Base-by-base conservation (phyloP, 192 early-diverging fungal genomes). In the Coemansia sp. region DNA sequence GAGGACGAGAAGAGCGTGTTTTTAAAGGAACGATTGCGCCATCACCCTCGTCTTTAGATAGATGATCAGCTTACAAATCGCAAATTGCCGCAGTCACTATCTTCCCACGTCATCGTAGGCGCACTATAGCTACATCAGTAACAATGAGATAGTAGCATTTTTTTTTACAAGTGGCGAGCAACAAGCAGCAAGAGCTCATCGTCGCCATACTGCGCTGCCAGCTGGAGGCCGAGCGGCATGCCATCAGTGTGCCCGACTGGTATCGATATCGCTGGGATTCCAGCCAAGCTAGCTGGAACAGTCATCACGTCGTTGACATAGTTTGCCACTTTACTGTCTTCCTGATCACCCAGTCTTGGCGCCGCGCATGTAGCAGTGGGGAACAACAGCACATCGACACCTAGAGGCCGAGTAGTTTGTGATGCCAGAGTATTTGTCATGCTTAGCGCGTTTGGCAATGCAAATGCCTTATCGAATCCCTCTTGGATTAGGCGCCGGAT, bases 281-380 rank as follows among this genome's bases (percentile, higher is more conserved):
- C 96, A 0, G 94, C 95, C 64, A 98, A 78, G 63, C 89, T 93
- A 6, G 92, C 91, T 16, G 96, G 92, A 1, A 96, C 89, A 6
- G 95, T 96, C 86, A 96, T 87, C 16, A 95, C 89, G 83, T 98
- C 96, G 69, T 93, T 91, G 42, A 93, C 78, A 64, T 92, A 96
- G n/a, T 75, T 82, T 35, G 87, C 69, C 6, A 89, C 84, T 8
- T 14, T 57, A 8, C 81, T 76, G 42, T 75, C 72, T 17, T 69
- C 68, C 17, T 64, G 46, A 16, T 63, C 71, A 21, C 66, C 75
- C 23, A 91, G 66, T 16, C 69, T 73, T 6, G 92, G 93, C n/a
- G 95, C 93, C 0, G 88, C 77, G n/a, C 86, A 85, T 9, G 89
- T 87, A 0, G 93, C 76, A 11, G 90, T 88, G 6, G 96, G 96